Evolutionary conservation across 768 basidiomycete species (phyloP).

Genomic region (Mycena chlorophos): DNA sequence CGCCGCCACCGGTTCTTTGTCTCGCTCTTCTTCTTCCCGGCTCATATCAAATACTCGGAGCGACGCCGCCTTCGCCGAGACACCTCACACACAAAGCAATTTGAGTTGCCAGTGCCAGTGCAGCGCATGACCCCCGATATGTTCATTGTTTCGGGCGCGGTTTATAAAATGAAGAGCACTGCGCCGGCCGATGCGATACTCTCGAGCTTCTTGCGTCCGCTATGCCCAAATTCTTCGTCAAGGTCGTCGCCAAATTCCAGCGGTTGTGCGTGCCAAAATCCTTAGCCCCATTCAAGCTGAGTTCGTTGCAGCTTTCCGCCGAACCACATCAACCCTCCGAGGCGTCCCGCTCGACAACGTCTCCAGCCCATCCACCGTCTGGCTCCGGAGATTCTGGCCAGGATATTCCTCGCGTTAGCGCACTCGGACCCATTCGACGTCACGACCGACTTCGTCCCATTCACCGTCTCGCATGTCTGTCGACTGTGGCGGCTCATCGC

Average conservation of each 20-base stretch:
- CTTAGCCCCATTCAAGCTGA: conserved; percentile 2
- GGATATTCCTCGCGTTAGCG: conserved; percentile 63
- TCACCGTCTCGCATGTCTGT: conserved; percentile 70
- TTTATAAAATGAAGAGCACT: neutral
- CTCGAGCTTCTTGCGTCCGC: neutral
- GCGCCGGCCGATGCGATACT: neutral
- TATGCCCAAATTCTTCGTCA: neutral
- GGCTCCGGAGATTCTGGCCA: conserved; percentile 63
- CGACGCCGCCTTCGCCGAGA: neutral
- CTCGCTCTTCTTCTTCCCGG: conserved; percentile 12
- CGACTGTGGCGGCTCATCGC: conserved; percentile 62
- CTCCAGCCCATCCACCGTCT: conserved; percentile 56
- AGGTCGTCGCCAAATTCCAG: neutral
- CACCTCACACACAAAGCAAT: neutral
- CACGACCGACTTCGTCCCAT: conserved; percentile 46
- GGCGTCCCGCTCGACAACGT: conserved; percentile 24
- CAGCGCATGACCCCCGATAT: too few relatives aligned
- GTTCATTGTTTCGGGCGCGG: too few relatives aligned
- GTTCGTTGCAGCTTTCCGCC: conserved; percentile 9
- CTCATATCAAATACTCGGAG: neutral
- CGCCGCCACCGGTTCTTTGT: conserved; percentile 9
- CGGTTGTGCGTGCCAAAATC: neutral
- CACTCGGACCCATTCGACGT: conserved; percentile 39
- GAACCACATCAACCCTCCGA: conserved; percentile 1
- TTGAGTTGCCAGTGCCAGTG: too few relatives aligned